These are phyloP conservation scores for Graphilbum sp. DNA, from an alignment of 2,329 filamentous ascomycete species.

Conservation along the genomic window DNA sequence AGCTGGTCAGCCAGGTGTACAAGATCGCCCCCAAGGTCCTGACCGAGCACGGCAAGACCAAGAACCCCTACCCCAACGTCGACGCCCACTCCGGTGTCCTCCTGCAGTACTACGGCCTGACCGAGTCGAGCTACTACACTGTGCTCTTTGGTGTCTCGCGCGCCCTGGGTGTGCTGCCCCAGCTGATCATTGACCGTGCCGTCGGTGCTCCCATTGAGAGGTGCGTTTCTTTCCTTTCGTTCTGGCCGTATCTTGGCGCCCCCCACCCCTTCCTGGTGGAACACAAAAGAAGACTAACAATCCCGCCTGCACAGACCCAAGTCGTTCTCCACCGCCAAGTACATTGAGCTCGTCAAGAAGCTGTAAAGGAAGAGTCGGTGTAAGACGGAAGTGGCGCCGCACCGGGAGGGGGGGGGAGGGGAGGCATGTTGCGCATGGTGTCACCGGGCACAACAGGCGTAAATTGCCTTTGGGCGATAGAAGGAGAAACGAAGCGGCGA, in stretches of 20 bases:
- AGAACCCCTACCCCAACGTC: slow-evolving; percentile 99
- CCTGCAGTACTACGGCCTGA: slow-evolving; percentile 98
- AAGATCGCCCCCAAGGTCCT: slow-evolving; percentile 97
- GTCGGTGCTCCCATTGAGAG: slow-evolving; percentile 94
- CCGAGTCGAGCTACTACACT: slow-evolving; percentile 99
- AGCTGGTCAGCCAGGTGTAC: slow-evolving; percentile 99
- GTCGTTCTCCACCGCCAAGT: slow-evolving; percentile 95
- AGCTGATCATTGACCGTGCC: slow-evolving; percentile 98
- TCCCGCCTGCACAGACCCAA: slow-evolving; percentile 68
- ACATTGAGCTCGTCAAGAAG: slow-evolving; percentile 84
- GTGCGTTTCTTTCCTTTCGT: slow-evolving; percentile 13
- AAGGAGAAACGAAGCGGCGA: no score
- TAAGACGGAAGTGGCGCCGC: no score
- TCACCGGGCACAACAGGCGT: no score
- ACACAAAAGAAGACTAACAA: no score
- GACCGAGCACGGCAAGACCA: slow-evolving; percentile 99
- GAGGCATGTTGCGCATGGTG: no score
- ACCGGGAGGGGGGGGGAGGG: no score
- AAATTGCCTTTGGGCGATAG: no score
- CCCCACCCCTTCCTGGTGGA: no score
- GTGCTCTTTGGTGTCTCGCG: slow-evolving; percentile 98
- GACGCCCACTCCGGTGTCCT: slow-evolving; percentile 98
- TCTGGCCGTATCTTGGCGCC: background rate
- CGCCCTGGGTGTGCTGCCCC: slow-evolving; percentile 93
- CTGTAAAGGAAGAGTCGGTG: slow-evolving; percentile 40